These are phyloP conservation scores for Taphrina pruni DNA, from an alignment of 1,139 yeast genomes.

Conservation along the genomic window DNA sequence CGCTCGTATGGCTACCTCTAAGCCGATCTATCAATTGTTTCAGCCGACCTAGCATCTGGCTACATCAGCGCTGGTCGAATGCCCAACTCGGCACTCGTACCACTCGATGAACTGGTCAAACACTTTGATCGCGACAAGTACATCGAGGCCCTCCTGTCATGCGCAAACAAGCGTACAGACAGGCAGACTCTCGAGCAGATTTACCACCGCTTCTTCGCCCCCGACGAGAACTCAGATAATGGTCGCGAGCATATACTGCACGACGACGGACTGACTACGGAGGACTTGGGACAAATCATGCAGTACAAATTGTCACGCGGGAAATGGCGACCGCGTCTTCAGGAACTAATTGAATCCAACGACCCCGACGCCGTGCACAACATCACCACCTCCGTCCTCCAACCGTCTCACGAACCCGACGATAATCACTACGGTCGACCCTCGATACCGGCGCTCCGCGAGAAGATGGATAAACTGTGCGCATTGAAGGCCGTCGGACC, in stretches of 20 bases:
- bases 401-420: too few species aligned
- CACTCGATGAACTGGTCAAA: slow-evolving; percentile 5
- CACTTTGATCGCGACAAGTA: slow-evolving; percentile 11
- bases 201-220: slow-evolving; percentile 8
- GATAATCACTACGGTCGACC: neutral
- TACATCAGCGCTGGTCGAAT: neutral
- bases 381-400: neutral
- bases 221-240: neutral
- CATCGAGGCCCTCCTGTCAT: neutral
- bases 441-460: neutral
- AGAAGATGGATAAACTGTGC: neutral
- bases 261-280: neutral
- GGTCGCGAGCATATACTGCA: neutral
- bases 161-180: slow-evolving; percentile 17
- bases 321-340: slow-evolving; percentile 26
- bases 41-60: too few species aligned
- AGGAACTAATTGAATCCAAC: slow-evolving; percentile 15
- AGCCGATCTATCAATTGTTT: too few species aligned
- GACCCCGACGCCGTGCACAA: neutral
- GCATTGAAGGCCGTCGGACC: slow-evolving; percentile 33
- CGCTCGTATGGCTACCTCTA: too few species aligned
- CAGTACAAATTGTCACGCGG: slow-evolving; percentile 19
- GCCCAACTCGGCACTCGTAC: neutral
- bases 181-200: neutral
- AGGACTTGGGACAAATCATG: slow-evolving; percentile 11